These are phyloP conservation scores for Neurospora hispaniola DNA, from an alignment of 495 filamentous ascomycete species.

Conservation along the genomic window DNA sequence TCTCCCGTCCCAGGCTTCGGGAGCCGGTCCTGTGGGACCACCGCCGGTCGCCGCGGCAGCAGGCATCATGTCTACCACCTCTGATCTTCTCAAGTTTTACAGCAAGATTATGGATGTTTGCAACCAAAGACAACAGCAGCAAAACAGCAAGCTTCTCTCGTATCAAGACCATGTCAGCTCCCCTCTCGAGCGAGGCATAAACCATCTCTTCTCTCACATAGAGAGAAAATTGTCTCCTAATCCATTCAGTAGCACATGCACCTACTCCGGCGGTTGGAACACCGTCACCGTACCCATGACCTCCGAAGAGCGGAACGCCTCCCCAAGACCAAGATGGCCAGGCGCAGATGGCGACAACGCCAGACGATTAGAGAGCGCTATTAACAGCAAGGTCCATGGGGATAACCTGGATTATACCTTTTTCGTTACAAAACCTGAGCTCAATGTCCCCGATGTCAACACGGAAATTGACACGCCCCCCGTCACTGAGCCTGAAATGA, in stretches of 20 bases:
- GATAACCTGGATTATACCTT: neutral
- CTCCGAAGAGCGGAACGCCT: neutral
- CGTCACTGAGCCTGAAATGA: neutral
- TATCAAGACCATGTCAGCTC: neutral
- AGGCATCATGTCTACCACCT: slow-evolving; percentile 10
- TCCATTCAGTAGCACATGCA: neutral
- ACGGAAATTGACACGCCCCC: neutral
- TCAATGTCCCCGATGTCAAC: neutral
- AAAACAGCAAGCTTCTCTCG: no score
- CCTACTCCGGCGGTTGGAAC: slow-evolving; percentile 10
- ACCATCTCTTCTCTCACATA: neutral
- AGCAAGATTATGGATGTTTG: slow-evolving; percentile 1
- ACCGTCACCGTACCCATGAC: slow-evolving; percentile 1
- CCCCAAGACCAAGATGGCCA: slow-evolving; percentile 5
- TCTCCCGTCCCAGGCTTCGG: slow-evolving; percentile 1
- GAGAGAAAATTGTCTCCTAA: neutral
- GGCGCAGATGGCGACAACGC: slow-evolving; percentile 13
- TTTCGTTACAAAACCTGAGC: neutral
- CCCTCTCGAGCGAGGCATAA: slow-evolving; percentile 8
- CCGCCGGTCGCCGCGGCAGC: slow-evolving; percentile 5
- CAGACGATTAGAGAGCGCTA: neutral
- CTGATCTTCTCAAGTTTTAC: slow-evolving; percentile 10
- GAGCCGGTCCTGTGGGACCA: neutral
- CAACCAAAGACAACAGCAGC: neutral
- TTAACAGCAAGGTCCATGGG: neutral